phyloP scores from a whole-genome alignment of 108 stramenopile genomes.

The Mediolabrus comicus region DNA sequence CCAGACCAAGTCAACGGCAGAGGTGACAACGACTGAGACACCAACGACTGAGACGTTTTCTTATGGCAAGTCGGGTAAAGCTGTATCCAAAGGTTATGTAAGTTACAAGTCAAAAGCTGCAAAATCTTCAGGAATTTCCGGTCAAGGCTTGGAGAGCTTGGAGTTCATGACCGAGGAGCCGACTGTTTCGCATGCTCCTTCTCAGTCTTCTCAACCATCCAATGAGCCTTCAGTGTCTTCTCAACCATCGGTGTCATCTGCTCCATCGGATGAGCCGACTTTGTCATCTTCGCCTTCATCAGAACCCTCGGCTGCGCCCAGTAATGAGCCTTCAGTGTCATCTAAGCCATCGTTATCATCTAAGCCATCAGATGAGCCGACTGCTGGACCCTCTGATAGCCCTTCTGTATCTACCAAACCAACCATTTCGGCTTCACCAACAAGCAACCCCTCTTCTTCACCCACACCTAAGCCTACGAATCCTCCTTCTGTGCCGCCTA shows the following conservation, averaged over 20 bases:
- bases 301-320: too few species aligned
- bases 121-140: neutral
- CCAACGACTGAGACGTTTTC: too few species aligned
- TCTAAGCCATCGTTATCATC: too few species aligned
- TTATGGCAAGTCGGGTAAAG: too few species aligned
- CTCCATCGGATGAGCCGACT: neutral
- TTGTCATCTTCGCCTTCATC: neutral
- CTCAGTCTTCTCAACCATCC: neutral
- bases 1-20: neutral
- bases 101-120: neutral
- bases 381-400: too few species aligned
- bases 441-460: neutral
- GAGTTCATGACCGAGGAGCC: neutral
- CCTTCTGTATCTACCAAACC: too few species aligned
- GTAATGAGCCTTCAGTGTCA: too few species aligned
- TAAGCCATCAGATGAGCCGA: too few species aligned
- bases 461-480: neutral
- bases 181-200: neutral
- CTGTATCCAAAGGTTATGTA: neutral
- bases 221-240: neutral
- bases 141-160: neutral
- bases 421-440: neutral
- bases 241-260: neutral
- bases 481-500: neutral
- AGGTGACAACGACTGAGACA: neutral